Evolutionary conservation across 1,284 basidiomycete genomes (phyloP), one percentile per base, ranked within the genome.

Genomic region (Mycosarcoma maydis): DNA sequence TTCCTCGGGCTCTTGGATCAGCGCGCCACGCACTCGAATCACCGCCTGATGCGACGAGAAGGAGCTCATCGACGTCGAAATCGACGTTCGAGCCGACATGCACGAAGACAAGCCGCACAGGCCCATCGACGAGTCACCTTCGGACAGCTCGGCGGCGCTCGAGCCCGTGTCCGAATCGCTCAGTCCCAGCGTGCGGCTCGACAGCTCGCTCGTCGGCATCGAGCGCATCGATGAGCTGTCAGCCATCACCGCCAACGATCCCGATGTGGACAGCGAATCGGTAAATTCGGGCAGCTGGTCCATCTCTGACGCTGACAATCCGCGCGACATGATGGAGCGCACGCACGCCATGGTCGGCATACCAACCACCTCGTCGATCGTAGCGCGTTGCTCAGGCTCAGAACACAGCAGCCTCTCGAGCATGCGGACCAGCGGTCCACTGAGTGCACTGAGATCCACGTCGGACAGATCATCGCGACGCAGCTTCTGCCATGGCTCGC

Each of bases 401-500:
- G 75, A 73, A 16, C 48, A 45, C 11, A 80, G 58, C 45, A 77
- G 49, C 19, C 56, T 44, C 26, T 62, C 64, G 22, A 83, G 72
- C 38, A 82, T 44, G 10, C 72, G 45, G 27, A 76, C 61, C 48
- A 82, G 60, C 14, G 76, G 62, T 6, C 75, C 73, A 44, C 72
- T 77, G 23, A 90, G 87, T n/a, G 87, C 86, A 9, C 85, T 82
- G 3, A 88, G 83, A 80, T 94, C 90, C 49, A 97, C 89, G 77
- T 94, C 92, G 43, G 89, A 88, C 80, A 97, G 93, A 84, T 99
- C 92, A 83, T 96, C 91, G 57, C 88, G 88, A 45, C 96, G 90
- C 37, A 98, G 86, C 72, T 91, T 89, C 76, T 96, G 93, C 96
- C 96, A 99, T 1, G 90, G 87, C 69, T 92, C 92, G 75, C 97